These are phyloP conservation scores for Chaetomiaceae sp. DNA, from an alignment of 2,329 filamentous ascomycete species.

Conservation along the genomic window DNA sequence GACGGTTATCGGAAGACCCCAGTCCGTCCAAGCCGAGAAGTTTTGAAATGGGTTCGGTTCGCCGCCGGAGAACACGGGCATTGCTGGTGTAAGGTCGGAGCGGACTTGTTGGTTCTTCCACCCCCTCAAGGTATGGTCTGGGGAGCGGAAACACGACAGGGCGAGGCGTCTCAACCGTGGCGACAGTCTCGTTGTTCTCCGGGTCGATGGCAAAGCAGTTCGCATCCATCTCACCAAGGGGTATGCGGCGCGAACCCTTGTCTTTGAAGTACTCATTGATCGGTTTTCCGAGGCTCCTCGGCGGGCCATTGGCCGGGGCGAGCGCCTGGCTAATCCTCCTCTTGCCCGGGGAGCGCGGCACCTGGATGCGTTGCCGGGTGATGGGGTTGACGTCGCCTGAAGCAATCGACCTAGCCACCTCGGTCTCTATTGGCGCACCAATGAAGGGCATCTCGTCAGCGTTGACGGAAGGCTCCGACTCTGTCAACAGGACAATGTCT, in stretches of 20 bases:
- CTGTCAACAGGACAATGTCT: conserved; percentile 68
- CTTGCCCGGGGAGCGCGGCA: conserved; percentile 36
- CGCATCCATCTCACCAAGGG: conserved; percentile 57
- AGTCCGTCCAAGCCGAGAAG: conserved; percentile 30
- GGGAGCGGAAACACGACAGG: conserved; percentile 55
- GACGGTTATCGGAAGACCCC: conserved; percentile 18
- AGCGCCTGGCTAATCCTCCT: conserved; percentile 33
- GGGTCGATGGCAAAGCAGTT: conserved; percentile 54
- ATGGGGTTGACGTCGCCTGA: conserved; percentile 81
- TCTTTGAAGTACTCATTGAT: conserved; percentile 51
- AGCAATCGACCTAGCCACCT: conserved; percentile 68
- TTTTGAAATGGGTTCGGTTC: conserved; percentile 46
- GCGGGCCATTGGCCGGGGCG: conserved; percentile 23
- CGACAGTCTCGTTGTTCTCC: conserved; percentile 37
- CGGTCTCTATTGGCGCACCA: conserved; percentile 62
- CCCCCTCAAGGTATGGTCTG: conserved; percentile 47
- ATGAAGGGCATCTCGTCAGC: conserved; percentile 73
- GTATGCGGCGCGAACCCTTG: conserved; percentile 39
- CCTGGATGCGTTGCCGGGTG: conserved; percentile 63
- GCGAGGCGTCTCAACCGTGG: conserved; percentile 40
- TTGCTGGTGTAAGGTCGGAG: conserved; percentile 27
- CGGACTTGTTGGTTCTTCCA: conserved; percentile 17
- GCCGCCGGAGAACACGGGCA: conserved; percentile 39
- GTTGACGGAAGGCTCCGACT: conserved; percentile 56
- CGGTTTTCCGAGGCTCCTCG: conserved; percentile 38